These are phyloP conservation scores for Friedmanniomyces simplex DNA, from an alignment of 495 filamentous ascomycete genomes.

Conservation along the genomic window DNA sequence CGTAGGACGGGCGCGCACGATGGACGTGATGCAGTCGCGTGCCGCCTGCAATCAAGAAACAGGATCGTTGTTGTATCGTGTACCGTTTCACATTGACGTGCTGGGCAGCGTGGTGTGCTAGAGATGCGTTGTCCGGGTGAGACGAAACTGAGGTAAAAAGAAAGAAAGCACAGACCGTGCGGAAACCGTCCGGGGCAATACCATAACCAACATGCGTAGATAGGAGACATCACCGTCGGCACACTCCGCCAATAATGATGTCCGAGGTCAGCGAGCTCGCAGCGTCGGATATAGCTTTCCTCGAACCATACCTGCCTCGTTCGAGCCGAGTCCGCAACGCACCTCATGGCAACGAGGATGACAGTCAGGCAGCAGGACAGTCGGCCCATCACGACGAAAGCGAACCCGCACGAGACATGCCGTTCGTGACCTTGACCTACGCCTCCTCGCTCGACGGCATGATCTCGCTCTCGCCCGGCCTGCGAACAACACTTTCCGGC, in stretches of 20 bases:
- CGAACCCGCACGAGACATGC: neutral
- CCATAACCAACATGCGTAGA: too few relatives aligned
- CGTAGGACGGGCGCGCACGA: neutral
- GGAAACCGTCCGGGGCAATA: too few relatives aligned
- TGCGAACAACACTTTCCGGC: slow-evolving; percentile 70
- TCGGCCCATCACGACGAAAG: neutral
- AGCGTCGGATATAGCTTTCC: neutral
- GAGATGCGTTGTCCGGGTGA: too few relatives aligned
- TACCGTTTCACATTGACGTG: neutral
- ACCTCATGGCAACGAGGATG: neutral
- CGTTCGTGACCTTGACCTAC: slow-evolving; percentile 65
- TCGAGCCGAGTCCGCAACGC: neutral
- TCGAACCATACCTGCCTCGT: slow-evolving; percentile 13
- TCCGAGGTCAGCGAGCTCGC: slow-evolving; percentile 7
- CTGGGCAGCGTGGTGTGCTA: too few relatives aligned
- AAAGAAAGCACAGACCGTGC: too few relatives aligned
- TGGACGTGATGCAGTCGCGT: neutral
- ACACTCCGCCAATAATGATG: too few relatives aligned
- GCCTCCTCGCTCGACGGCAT: slow-evolving; percentile 80
- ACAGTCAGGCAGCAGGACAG: neutral
- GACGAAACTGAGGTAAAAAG: too few relatives aligned
- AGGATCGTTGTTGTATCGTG: too few relatives aligned
- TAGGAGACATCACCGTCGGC: too few relatives aligned
- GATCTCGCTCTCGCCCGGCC: slow-evolving; percentile 62
- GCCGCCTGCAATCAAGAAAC: neutral